phyloP scores from a whole-genome alignment of 768 basidiomycete genomes.

The Boletus vinaceobasis region DNA sequence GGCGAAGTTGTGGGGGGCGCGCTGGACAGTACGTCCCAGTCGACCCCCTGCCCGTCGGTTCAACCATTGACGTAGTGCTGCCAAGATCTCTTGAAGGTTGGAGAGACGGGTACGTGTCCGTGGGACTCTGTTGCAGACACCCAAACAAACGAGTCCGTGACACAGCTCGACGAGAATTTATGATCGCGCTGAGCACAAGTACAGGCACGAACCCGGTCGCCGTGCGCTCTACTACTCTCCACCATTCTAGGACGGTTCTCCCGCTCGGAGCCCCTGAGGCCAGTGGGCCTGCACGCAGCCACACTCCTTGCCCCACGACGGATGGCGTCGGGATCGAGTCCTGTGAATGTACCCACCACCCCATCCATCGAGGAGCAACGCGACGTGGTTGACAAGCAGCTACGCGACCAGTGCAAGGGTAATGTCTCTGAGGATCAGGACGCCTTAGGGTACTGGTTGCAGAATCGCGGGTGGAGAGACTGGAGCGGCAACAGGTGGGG shows the following conservation, averaged over 20 bases:
- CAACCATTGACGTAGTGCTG: background rate
- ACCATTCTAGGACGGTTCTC: conserved; percentile 59
- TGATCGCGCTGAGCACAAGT: no score
- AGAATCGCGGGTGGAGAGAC: conserved; percentile 41
- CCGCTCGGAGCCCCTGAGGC: conserved; percentile 15
- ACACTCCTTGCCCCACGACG: conserved; percentile 13
- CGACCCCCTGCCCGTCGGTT: background rate
- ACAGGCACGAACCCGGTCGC: conserved; percentile 6
- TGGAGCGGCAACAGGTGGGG: conserved; percentile 14
- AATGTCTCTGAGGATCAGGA: conserved; percentile 1
- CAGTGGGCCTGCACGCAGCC: background rate
- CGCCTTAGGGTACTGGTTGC: background rate
- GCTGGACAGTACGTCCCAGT: conserved; percentile 66
- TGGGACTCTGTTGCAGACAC: background rate
- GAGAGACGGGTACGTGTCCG: conserved; percentile 67
- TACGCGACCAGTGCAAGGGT: conserved; percentile 5
- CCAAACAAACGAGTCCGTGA: no score
- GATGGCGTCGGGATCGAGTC: conserved; percentile 18
- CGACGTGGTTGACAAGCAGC: background rate
- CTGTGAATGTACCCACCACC: conserved; percentile 10
- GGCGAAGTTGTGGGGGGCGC: conserved; percentile 89
- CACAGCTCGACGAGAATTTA: no score
- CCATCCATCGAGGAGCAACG: conserved; percentile 9
- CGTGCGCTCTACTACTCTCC: conserved; percentile 28
- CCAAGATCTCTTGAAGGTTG: conserved; percentile 87